Evolutionary conservation across 352 stramenopile species (phyloP).

Genomic region (Phytophthora sojae): DNA sequence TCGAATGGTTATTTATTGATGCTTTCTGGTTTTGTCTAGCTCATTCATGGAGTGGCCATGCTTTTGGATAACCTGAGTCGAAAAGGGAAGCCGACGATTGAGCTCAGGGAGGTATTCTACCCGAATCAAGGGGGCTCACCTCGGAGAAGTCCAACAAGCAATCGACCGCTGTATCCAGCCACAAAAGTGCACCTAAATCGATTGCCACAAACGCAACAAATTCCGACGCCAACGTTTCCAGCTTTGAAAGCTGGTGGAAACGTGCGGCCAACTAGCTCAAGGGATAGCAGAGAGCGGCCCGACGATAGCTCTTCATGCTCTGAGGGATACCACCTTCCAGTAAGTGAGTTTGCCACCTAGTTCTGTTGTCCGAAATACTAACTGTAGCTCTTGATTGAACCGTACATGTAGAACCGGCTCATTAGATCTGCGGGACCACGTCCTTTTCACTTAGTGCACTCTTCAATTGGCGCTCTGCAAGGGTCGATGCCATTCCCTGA

Average conservation of each 20-base stretch:
- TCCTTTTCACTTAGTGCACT: slow-evolving; percentile 54
- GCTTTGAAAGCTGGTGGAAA: slow-evolving; percentile 11
- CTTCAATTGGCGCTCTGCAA: slow-evolving; percentile 26
- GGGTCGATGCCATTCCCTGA: slow-evolving; percentile 26
- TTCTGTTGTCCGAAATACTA: not conserved
- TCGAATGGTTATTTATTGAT: not conserved
- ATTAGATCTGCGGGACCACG: slow-evolving; percentile 50
- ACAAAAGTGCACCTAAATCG: slow-evolving; percentile 59
- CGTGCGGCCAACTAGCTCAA: slow-evolving; percentile 4
- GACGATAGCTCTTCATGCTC: slow-evolving; percentile 13
- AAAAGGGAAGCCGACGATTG: slow-evolving; percentile 34
- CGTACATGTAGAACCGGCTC: slow-evolving; percentile 42
- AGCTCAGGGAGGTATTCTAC: slow-evolving; percentile 19
- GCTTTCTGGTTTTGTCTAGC: slow-evolving; percentile 24
- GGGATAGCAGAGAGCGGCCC: not conserved
- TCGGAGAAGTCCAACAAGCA: slow-evolving; percentile 33
- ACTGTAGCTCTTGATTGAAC: not conserved
- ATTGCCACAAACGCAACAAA: slow-evolving; percentile 62
- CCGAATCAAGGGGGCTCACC: slow-evolving; percentile 25
- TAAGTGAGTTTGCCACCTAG: slow-evolving; percentile 6
- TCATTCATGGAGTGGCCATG: slow-evolving; percentile 62
- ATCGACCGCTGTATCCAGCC: slow-evolving; percentile 52
- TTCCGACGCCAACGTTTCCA: slow-evolving; percentile 54
- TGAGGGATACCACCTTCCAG: slow-evolving; percentile 56
- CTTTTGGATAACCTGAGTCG: slow-evolving; percentile 58